Evolutionary conservation across 768 basidiomycete species (phyloP).

Genomic region (Termitomyces sp.): DNA sequence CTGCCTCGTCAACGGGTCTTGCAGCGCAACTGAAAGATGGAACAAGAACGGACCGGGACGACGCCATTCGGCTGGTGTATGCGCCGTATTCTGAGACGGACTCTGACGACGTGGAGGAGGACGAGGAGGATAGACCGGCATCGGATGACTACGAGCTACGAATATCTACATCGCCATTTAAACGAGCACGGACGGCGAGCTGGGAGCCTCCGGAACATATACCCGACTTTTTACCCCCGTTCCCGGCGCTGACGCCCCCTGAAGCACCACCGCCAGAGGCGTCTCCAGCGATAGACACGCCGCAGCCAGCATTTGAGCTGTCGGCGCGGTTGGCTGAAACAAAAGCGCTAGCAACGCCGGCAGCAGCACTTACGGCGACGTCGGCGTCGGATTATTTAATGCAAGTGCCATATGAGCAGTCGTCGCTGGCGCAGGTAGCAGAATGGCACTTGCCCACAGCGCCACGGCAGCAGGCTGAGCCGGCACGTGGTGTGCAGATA

Average conservation of each 20-base stretch:
- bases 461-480: conserved; percentile 16
- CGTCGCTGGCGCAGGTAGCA: conserved; percentile 59
- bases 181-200: conserved; percentile 50
- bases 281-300: conserved; percentile 1
- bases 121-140: conserved; percentile 24
- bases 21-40: conserved; percentile 61
- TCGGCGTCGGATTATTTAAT: conserved; percentile 67
- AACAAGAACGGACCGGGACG: conserved; percentile 50
- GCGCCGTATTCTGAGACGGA: conserved; percentile 30
- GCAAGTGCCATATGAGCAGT: conserved; percentile 72
- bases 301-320: conserved; percentile 20
- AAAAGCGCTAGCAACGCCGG: conserved; percentile 35
- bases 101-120: conserved; percentile 27
- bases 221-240: conserved; percentile 66
- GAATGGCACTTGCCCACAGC: conserved; percentile 67
- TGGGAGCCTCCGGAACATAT: conserved; percentile 66
- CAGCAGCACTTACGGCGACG: conserved; percentile 42
- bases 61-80: conserved; percentile 52
- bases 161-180: conserved; percentile 40
- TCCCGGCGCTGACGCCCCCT: conserved; percentile 41
- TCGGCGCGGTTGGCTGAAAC: conserved; percentile 27
- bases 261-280: conserved; percentile 14
- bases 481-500: conserved; percentile 40
- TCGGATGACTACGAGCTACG: conserved; percentile 19
- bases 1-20: conserved; percentile 23